Conservation (phyloP, 2,329 filamentous ascomycete genomes). For the Lasiodiplodia sp. region DNA sequence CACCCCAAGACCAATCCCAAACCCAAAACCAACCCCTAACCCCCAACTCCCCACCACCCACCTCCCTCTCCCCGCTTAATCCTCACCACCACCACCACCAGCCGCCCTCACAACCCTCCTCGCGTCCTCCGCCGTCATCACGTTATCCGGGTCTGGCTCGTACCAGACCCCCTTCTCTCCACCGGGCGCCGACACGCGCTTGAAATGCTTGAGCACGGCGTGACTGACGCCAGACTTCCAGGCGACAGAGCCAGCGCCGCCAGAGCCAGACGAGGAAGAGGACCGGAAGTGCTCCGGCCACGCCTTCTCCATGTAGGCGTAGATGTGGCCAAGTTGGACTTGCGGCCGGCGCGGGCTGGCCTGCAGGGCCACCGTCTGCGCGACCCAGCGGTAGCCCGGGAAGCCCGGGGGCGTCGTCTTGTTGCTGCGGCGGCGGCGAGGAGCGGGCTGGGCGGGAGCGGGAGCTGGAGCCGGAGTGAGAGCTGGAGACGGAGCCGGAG, state of each 20-base stretch:
- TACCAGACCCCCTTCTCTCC: slow-evolving; percentile 2
- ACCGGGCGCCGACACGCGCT: background rate
- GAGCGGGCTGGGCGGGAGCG: background rate
- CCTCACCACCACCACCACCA: background rate
- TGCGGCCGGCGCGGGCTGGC: background rate
- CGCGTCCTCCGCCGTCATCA: background rate
- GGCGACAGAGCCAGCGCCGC: background rate
- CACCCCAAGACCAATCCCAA: background rate
- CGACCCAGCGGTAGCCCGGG: slow-evolving; percentile 6
- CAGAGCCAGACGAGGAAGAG: too few relatives aligned
- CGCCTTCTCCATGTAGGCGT: background rate
- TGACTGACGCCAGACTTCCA: slow-evolving; percentile 14
- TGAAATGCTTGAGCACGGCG: background rate
- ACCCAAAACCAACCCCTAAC: background rate
- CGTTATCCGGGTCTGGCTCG: background rate
- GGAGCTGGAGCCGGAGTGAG: background rate
- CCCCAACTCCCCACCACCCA: background rate
- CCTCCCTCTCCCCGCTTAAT: too few relatives aligned
- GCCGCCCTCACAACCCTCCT: background rate
- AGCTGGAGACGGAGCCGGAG: background rate
- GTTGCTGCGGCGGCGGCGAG: background rate
- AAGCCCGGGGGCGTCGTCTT: background rate
- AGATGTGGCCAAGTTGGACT: background rate
- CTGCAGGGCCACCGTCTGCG: background rate
- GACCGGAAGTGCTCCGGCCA: background rate